These are phyloP conservation scores for Phialophora macrospora DNA, from an alignment of 2,329 filamentous ascomycete species.

Conservation along the genomic window DNA sequence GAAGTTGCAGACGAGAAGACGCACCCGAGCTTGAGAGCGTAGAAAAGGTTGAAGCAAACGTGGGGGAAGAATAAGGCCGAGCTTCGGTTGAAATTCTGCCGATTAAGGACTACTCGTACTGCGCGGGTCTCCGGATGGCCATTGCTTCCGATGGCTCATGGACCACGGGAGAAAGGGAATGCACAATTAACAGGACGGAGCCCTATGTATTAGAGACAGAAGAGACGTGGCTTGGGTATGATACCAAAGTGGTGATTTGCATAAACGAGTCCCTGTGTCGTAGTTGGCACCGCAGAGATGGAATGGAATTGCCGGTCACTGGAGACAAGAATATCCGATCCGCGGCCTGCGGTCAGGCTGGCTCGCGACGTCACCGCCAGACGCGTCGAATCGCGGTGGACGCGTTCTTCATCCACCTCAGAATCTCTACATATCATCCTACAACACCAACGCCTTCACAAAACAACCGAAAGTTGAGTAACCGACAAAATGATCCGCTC, in stretches of 20 bases:
- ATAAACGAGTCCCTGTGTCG: not conserved
- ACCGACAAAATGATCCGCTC: conserved; percentile 51
- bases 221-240: not conserved
- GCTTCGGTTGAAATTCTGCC: conserved; percentile 4
- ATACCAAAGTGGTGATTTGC: not conserved
- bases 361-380: not conserved
- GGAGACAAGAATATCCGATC: not conserved
- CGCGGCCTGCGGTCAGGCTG: no score
- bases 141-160: not conserved
- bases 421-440: not conserved
- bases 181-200: not conserved
- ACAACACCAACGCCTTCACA: conserved; percentile 4
- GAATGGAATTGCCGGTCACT: not conserved
- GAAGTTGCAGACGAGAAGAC: conserved; percentile 1
- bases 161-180: not conserved
- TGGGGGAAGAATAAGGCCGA: conserved; percentile 7
- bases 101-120: conserved; percentile 7
- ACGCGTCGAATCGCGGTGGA: conserved; percentile 1
- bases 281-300: not conserved
- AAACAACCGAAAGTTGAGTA: not conserved
- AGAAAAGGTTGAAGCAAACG: conserved; percentile 13
- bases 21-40: conserved; percentile 6
- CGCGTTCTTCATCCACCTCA: not conserved
- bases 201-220: not conserved
- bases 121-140: not conserved